phyloP scores from a whole-genome alignment of 2,329 filamentous ascomycete genomes.

The Colletotrichum trifolii region DNA sequence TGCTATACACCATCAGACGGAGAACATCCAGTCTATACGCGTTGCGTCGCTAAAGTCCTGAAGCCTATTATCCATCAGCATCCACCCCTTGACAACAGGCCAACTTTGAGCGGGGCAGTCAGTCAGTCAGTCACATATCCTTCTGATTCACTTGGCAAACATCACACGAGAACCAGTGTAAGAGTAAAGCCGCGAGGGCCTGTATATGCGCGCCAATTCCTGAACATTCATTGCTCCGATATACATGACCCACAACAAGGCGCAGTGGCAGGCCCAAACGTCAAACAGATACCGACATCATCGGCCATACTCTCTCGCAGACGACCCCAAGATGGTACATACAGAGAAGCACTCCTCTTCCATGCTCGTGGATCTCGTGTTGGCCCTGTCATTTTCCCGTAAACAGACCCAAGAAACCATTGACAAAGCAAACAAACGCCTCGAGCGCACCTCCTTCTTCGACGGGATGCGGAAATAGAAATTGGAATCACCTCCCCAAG shows the following conservation, averaged over 20 bases:
- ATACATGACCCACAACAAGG: constrained; percentile 20
- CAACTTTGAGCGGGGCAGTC: neutral
- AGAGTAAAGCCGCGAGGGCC: constrained; percentile 14
- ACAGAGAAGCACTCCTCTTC: constrained; percentile 22
- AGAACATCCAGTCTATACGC: no score
- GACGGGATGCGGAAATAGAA: constrained; percentile 24
- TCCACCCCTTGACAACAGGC: neutral
- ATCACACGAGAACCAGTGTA: neutral
- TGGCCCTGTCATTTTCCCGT: constrained; percentile 32
- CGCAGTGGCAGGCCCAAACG: constrained; percentile 14
- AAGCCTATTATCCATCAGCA: no score
- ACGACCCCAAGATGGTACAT: constrained; percentile 33
- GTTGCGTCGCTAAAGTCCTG: no score
- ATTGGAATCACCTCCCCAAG: constrained; percentile 6
- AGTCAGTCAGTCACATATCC: no score
- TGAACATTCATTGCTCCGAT: constrained; percentile 29
- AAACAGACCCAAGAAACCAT: constrained; percentile 14
- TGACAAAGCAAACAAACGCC: constrained; percentile 35
- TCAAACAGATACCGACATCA: constrained; percentile 10
- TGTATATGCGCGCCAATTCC: constrained; percentile 31
- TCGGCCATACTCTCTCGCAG: constrained; percentile 7
- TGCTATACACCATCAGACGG: no score
- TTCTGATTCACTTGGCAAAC: no score
- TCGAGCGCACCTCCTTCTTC: constrained; percentile 18
- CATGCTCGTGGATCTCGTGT: constrained; percentile 33